Conservation (phyloP, 352 stramenopile genomes). For the Phytophthora palmivora region DNA sequence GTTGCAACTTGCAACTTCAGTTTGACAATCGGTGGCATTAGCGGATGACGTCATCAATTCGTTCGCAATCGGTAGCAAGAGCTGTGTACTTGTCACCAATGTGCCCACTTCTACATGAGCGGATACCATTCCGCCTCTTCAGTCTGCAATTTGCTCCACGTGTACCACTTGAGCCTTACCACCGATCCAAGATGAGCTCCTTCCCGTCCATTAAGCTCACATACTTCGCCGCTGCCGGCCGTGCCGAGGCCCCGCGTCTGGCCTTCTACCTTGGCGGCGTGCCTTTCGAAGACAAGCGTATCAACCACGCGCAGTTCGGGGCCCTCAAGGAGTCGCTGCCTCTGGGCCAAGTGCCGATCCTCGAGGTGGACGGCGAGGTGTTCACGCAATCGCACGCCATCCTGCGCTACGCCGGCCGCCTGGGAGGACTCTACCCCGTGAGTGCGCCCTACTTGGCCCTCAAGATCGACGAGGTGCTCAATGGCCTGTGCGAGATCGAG, state of each 20-base stretch:
- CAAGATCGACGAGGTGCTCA: constrained; percentile 66
- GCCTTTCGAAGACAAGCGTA: constrained; percentile 62
- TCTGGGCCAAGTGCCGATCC: constrained; percentile 47
- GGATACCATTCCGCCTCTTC: constrained; percentile 30
- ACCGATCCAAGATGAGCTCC: constrained; percentile 34
- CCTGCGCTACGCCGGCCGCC: constrained; percentile 67
- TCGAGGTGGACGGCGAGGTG: constrained; percentile 61
- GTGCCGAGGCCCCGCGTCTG: constrained; percentile 61
- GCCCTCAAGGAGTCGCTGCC: constrained; percentile 41
- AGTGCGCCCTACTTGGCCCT: constrained; percentile 52
- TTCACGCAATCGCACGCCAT: constrained; percentile 74
- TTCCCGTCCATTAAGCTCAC: constrained; percentile 69
- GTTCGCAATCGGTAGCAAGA: neutral
- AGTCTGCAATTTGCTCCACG: constrained; percentile 31
- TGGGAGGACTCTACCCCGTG: constrained; percentile 60
- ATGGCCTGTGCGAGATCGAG: constrained; percentile 44
- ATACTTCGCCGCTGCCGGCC: constrained; percentile 59
- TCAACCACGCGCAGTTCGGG: constrained; percentile 35
- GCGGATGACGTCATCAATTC: constrained; percentile 21
- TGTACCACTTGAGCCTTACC: constrained; percentile 12
- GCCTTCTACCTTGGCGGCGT: constrained; percentile 67
- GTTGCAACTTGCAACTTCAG: too few species aligned
- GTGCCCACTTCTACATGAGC: constrained; percentile 3
- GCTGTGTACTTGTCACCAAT: too few species aligned
- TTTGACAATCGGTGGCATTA: constrained; percentile 19